Conservation (phyloP, 2,329 filamentous ascomycete species). For the Parastagonospora avenae region DNA sequence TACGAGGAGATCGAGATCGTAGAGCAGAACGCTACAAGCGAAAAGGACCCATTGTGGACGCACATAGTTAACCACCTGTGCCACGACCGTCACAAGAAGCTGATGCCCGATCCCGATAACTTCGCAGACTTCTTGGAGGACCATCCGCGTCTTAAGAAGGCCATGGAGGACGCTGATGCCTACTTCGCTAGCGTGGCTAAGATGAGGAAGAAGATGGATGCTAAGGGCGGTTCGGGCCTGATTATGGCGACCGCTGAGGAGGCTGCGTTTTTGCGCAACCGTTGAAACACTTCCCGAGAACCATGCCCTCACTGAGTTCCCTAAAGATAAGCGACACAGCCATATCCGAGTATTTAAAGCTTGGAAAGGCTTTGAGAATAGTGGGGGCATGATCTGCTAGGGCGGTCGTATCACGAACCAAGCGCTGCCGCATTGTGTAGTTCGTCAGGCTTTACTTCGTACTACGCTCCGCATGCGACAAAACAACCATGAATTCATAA, state of each 20-base stretch:
- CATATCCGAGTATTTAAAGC: too few relatives aligned
- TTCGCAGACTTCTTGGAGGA: conserved; percentile 9
- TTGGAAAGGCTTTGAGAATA: too few relatives aligned
- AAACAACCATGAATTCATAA: too few relatives aligned
- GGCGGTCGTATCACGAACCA: too few relatives aligned
- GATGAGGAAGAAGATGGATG: conserved; percentile 10
- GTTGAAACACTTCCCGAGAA: neutral
- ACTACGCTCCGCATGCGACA: too few relatives aligned
- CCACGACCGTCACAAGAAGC: conserved; percentile 4
- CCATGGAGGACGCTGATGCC: conserved; percentile 8
- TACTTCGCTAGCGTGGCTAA: conserved; percentile 5
- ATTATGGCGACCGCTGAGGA: conserved; percentile 10
- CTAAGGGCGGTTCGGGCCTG: conserved; percentile 2
- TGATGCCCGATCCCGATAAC: conserved; percentile 8
- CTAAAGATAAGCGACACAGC: neutral
- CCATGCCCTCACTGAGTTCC: neutral
- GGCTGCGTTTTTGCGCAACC: conserved; percentile 6
- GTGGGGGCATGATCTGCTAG: too few relatives aligned
- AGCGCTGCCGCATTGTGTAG: too few relatives aligned
- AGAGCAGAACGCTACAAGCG: conserved; percentile 6
- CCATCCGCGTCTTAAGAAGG: conserved; percentile 2
- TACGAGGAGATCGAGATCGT: conserved; percentile 19
- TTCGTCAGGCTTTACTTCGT: too few relatives aligned
- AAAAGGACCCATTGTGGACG: conserved; percentile 19
- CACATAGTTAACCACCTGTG: conserved; percentile 19